phyloP scores from a whole-genome alignment of 176 grass and related monocot genomes.

The Microstegium vimineum region DNA sequence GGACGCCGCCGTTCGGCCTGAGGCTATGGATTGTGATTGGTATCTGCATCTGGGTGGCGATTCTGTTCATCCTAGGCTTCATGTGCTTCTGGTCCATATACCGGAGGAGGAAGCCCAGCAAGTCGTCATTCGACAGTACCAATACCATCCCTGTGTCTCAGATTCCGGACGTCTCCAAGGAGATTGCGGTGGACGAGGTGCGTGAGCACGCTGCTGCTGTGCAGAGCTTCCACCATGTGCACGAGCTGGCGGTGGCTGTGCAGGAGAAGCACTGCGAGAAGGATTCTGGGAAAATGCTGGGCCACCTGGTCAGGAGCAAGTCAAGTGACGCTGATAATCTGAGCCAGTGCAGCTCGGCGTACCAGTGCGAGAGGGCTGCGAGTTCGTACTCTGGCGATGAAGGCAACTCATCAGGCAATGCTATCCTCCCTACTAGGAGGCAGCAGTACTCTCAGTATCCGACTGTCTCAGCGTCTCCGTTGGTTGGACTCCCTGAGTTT shows the following conservation, averaged over 20 bases:
- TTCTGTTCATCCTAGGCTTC: conserved; percentile 53
- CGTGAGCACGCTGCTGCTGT: conserved; percentile 34
- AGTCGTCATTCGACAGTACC: conserved; percentile 26
- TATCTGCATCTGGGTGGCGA: conserved; percentile 45
- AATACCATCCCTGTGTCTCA: conserved; percentile 42
- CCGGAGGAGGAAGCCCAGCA: conserved; percentile 43
- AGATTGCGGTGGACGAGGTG: conserved; percentile 61
- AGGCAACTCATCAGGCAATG: conserved; percentile 46
- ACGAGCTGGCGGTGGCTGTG: too few species aligned
- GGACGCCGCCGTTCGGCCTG: conserved; percentile 63
- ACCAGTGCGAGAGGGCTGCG: conserved; percentile 47
- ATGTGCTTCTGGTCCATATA: conserved; percentile 60
- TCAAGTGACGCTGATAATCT: conserved; percentile 67
- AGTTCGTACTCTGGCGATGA: conserved; percentile 60
- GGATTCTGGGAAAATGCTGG: conserved; percentile 54
- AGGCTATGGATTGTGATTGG: conserved; percentile 75
- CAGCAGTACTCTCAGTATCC: conserved; percentile 39
- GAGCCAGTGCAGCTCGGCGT: conserved; percentile 65
- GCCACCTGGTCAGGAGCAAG: conserved; percentile 52
- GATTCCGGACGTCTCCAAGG: conserved; percentile 70
- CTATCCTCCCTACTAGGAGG: conserved; percentile 15
- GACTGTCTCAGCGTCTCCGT: conserved; percentile 56
- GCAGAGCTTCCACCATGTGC: conserved; percentile 24
- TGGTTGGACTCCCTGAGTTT: conserved; percentile 66
- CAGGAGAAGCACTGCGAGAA: conserved; percentile 36